Conservation (phyloP, 1,284 basidiomycete genomes). For the Flammula alnicola region DNA sequence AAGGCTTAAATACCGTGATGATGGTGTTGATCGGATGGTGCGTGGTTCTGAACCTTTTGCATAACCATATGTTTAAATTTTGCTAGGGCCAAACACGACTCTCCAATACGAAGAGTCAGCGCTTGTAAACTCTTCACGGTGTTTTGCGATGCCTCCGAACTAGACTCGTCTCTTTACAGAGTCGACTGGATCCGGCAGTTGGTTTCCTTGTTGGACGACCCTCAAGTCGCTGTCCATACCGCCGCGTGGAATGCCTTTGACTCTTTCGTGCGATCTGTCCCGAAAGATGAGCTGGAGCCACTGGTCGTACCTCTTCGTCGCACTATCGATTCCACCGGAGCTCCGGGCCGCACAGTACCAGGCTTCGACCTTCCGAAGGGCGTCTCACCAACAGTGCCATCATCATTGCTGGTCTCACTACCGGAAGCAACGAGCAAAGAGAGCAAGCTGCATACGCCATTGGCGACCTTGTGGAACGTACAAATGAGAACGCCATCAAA, state of each 20-base stretch:
- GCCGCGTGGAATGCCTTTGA: conserved; percentile 89
- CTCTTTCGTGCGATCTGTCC: conserved; percentile 86
- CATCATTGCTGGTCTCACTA: conserved; percentile 86
- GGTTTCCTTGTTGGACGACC: conserved; percentile 85
- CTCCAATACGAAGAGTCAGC: conserved; percentile 74
- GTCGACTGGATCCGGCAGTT: conserved; percentile 97
- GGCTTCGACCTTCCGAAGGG: conserved; percentile 93
- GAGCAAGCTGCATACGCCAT: conserved; percentile 96
- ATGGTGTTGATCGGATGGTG: conserved; percentile 89
- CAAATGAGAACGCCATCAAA: conserved; percentile 89
- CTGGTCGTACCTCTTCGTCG: conserved; percentile 89
- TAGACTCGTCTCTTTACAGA: conserved; percentile 85
- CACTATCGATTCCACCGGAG: conserved; percentile 86
- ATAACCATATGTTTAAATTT: conserved; percentile 1
- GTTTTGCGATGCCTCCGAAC: conserved; percentile 82
- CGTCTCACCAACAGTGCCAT: conserved; percentile 86
- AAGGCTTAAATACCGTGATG: conserved; percentile 90
- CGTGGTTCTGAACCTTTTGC: conserved; percentile 26
- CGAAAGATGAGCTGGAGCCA: conserved; percentile 92
- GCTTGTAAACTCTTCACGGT: conserved; percentile 79
- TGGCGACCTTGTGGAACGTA: conserved; percentile 92
- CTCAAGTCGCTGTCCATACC: conserved; percentile 73
- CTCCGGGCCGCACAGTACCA: conserved; percentile 79
- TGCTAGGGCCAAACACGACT: conserved; percentile 77
- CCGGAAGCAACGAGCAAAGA: conserved; percentile 82